Evolutionary conservation across 116 monocot genomes (phyloP).

Genomic region (Cymodocea nodosa): DNA sequence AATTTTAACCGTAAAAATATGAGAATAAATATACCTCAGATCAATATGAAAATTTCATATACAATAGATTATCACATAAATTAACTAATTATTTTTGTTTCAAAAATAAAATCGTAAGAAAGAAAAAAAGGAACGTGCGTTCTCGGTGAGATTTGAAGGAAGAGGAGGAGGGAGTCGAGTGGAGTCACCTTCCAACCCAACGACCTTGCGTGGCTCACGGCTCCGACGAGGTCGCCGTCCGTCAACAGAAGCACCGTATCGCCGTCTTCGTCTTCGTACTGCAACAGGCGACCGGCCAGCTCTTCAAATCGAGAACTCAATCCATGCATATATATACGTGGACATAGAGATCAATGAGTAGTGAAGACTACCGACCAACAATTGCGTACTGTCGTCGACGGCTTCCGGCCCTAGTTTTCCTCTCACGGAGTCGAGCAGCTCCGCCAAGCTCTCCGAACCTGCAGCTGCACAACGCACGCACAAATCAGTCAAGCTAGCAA

Average conservation of each 20-base stretch:
- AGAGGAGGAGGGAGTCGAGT: too few relatives aligned
- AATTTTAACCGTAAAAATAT: too few relatives aligned
- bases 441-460: constrained; percentile 57
- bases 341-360: too few relatives aligned
- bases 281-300: constrained; percentile 18
- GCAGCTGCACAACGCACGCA: too few relatives aligned
- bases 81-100: too few relatives aligned
- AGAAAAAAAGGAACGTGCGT: background rate
- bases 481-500: too few relatives aligned
- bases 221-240: constrained; percentile 60
- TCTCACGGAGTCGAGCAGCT: constrained; percentile 38
- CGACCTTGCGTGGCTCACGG: constrained; percentile 52
- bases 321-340: too few relatives aligned
- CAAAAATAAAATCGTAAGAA: too few relatives aligned
- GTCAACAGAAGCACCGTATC: constrained; percentile 58
- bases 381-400: constrained; percentile 21
- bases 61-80: too few relatives aligned
- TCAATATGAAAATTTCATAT: too few relatives aligned
- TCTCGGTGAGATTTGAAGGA: background rate
- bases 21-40: too few relatives aligned
- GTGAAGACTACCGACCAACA: constrained; percentile 35
- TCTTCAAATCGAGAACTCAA: too few relatives aligned
- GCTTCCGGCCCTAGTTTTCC: constrained; percentile 33
- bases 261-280: constrained; percentile 92
- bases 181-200: constrained; percentile 59